Evolutionary conservation across 2,329 filamentous ascomycete genomes (phyloP).

Genomic region (Colletotrichum sp.): DNA sequence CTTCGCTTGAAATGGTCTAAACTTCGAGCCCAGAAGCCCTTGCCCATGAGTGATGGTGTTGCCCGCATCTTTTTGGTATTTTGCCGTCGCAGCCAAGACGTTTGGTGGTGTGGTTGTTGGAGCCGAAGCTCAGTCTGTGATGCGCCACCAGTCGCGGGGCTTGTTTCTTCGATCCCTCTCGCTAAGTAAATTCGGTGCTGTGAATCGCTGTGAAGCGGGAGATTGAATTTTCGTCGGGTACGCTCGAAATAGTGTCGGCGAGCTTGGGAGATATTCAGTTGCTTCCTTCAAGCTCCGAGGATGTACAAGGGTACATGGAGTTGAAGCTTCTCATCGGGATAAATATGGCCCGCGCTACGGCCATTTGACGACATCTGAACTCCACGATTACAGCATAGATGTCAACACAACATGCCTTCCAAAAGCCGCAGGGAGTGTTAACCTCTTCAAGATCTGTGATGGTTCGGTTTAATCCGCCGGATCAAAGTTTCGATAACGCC

Average conservation of each 20-base stretch:
- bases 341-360: slow-evolving; percentile 1
- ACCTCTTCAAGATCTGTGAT: neutral
- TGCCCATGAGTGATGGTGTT: slow-evolving; percentile 46
- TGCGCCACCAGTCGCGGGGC: neutral
- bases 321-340: slow-evolving; percentile 4
- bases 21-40: slow-evolving; percentile 63
- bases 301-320: neutral
- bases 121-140: neutral
- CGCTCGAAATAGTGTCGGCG: neutral
- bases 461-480: neutral
- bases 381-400: neutral
- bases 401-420: neutral
- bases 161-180: neutral
- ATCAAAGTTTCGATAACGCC: neutral
- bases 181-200: neutral
- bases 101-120: neutral
- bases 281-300: neutral
- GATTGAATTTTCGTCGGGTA: neutral
- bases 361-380: neutral
- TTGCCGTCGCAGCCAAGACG: neutral
- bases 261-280: neutral
- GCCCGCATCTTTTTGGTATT: slow-evolving; percentile 48
- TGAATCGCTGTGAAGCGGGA: neutral
- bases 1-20: slow-evolving; percentile 65
- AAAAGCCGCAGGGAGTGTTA: neutral